Conservation (phyloP, 768 basidiomycete genomes). For the Lactifluus rugatus region DNA sequence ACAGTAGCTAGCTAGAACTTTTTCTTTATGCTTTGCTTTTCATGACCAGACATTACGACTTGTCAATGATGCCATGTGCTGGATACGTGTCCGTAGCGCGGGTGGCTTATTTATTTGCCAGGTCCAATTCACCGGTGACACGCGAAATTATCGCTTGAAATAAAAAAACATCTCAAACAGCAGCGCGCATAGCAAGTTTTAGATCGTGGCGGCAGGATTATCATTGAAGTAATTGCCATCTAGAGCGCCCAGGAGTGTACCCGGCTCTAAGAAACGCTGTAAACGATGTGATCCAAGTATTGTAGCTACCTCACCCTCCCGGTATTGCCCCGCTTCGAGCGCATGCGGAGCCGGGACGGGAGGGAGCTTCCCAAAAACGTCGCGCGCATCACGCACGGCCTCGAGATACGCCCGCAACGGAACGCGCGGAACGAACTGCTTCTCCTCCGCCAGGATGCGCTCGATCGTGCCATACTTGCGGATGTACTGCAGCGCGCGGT, state of each 20-base stretch:
- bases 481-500: slow-evolving; percentile 68
- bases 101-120: not conserved
- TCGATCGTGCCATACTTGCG: slow-evolving; percentile 65
- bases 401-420: slow-evolving; percentile 46
- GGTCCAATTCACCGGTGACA: not conserved
- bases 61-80: not conserved
- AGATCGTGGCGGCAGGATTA: slow-evolving; percentile 31
- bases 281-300: slow-evolving; percentile 45
- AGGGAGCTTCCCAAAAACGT: slow-evolving; percentile 57
- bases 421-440: slow-evolving; percentile 41
- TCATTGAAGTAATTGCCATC: slow-evolving; percentile 61
- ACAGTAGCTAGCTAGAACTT: not conserved
- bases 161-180: not conserved
- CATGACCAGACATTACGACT: slow-evolving; percentile 9
- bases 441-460: slow-evolving; percentile 42
- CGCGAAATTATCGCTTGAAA: too few species aligned
- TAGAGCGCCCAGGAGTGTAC: slow-evolving; percentile 40
- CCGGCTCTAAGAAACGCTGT: slow-evolving; percentile 30
- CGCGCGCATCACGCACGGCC: slow-evolving; percentile 52
- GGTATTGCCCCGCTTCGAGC: slow-evolving; percentile 29
- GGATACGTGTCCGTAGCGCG: not conserved
- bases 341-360: slow-evolving; percentile 39
- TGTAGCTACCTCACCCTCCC: slow-evolving; percentile 35
- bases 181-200: not conserved
- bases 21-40: not conserved